Conservation (phyloP, 331 rosid genomes). For the Malus hybrid region DNA sequence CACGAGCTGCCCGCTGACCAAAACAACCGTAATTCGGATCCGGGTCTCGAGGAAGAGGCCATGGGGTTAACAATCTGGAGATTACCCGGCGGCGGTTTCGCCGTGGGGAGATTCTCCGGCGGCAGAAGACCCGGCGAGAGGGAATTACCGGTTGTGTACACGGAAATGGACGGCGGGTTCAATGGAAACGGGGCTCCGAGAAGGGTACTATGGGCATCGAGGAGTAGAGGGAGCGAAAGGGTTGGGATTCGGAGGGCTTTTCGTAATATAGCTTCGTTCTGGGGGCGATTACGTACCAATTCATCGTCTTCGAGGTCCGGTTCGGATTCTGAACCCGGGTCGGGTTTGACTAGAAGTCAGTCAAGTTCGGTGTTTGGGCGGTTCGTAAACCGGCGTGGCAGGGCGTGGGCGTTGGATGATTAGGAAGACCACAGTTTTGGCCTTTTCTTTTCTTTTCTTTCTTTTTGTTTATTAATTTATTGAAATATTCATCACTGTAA, state of each 20-base stretch:
- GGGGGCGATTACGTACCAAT: constrained; percentile 49
- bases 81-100: constrained; percentile 80
- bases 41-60: constrained; percentile 43
- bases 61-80: constrained; percentile 89
- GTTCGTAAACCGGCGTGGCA: constrained; percentile 38
- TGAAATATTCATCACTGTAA: constrained; percentile 9
- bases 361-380: constrained; percentile 51
- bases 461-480: not conserved
- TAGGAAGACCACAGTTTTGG: constrained; percentile 16
- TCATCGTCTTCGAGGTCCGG: constrained; percentile 28
- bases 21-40: constrained; percentile 23
- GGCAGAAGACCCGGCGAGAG: constrained; percentile 46
- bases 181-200: constrained; percentile 53
- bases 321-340: constrained; percentile 42
- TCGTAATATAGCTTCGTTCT: constrained; percentile 48
- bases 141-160: constrained; percentile 68
- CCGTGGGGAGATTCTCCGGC: constrained; percentile 76
- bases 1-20: constrained; percentile 69
- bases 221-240: constrained; percentile 54
- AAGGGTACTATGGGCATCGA: constrained; percentile 48
- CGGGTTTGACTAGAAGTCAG: constrained; percentile 34
- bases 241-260: constrained; percentile 55
- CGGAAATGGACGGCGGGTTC: constrained; percentile 81
- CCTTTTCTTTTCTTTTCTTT: not conserved
- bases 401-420: constrained; percentile 51